A percentile compares a stretch with the other conserved stretches of the same genome.
These are phyloP conservation scores for Pugionium dolabratum DNA, from an alignment of 345 rosid species.

Conservation along the genomic window DNA sequence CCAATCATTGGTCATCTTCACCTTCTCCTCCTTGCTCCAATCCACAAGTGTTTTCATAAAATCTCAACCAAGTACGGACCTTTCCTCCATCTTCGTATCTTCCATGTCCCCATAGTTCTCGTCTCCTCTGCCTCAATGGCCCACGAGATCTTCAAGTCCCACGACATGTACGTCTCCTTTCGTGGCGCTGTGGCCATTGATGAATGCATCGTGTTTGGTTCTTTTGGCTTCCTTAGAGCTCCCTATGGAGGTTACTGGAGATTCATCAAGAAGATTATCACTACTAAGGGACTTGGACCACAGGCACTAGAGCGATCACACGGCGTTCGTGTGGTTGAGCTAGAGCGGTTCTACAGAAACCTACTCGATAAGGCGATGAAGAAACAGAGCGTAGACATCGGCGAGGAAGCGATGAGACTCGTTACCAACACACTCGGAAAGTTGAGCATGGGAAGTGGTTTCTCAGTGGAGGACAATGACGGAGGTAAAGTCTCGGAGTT, in stretches of 20 bases:
- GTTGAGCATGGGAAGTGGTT: slow-evolving; percentile 36
- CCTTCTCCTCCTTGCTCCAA: background rate
- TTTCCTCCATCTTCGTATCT: slow-evolving; percentile 21
- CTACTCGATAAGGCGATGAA: slow-evolving; percentile 21
- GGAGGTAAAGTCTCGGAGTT: slow-evolving; percentile 11
- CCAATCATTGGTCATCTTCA: slow-evolving; percentile 16
- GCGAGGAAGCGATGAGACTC: slow-evolving; percentile 30
- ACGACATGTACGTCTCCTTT: slow-evolving; percentile 23
- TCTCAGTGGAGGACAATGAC: slow-evolving; percentile 19
- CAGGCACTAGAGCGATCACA: slow-evolving; percentile 30
- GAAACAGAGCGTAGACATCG: slow-evolving; percentile 23
- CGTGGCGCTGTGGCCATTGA: background rate
- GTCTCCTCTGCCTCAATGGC: slow-evolving; percentile 20
- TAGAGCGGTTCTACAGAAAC: background rate
- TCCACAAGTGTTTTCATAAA: slow-evolving; percentile 3
- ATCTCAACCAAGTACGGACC: slow-evolving; percentile 16
- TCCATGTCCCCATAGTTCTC: slow-evolving; percentile 8
- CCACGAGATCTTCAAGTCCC: slow-evolving; percentile 20
- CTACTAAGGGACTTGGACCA: slow-evolving; percentile 28
- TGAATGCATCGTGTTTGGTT: slow-evolving; percentile 19
- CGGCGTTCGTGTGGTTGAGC: slow-evolving; percentile 30
- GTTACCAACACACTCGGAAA: slow-evolving; percentile 26
- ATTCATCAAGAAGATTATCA: slow-evolving; percentile 38
- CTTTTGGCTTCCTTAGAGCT: slow-evolving; percentile 23
- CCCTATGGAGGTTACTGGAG: slow-evolving; percentile 35